These are phyloP conservation scores for Suillus tomentosus DNA, from an alignment of 768 basidiomycete species.

Conservation along the genomic window DNA sequence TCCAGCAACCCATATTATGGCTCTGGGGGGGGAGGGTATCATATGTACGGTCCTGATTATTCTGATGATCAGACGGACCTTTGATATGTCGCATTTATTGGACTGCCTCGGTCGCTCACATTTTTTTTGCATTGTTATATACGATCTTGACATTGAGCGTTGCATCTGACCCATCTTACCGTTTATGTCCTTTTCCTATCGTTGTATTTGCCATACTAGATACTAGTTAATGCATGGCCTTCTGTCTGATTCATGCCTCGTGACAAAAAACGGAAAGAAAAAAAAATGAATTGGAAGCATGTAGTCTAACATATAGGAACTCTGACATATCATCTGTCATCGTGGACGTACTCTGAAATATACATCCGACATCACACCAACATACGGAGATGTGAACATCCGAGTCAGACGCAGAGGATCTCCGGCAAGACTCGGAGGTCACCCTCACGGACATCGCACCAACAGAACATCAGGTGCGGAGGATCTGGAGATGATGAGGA, in stretches of 20 bases:
- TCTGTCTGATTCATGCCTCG: not conserved
- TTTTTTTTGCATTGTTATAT: not conserved
- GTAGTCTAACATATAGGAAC: not conserved
- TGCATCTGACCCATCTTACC: not conserved
- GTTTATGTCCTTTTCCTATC: not conserved
- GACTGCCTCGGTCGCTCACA: not conserved
- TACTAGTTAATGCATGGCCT: not conserved
- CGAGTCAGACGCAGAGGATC: not conserved
- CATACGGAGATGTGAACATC: not conserved
- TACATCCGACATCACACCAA: too few relatives aligned
- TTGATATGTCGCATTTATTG: not conserved
- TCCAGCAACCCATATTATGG: not conserved
- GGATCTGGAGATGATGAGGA: slow-evolving; percentile 1
- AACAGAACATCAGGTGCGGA: not conserved
- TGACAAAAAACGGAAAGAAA: not conserved
- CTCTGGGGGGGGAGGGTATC: not conserved
- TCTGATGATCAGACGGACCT: not conserved
- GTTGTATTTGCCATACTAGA: not conserved
- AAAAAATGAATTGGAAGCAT: not conserved
- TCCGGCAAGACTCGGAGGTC: not conserved
- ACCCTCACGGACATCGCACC: not conserved
- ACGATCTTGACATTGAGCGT: not conserved
- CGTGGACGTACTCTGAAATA: not conserved
- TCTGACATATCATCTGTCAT: not conserved
- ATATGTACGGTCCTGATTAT: not conserved